Conservation (phyloP, 768 basidiomycete species). For the Mycena venus region DNA sequence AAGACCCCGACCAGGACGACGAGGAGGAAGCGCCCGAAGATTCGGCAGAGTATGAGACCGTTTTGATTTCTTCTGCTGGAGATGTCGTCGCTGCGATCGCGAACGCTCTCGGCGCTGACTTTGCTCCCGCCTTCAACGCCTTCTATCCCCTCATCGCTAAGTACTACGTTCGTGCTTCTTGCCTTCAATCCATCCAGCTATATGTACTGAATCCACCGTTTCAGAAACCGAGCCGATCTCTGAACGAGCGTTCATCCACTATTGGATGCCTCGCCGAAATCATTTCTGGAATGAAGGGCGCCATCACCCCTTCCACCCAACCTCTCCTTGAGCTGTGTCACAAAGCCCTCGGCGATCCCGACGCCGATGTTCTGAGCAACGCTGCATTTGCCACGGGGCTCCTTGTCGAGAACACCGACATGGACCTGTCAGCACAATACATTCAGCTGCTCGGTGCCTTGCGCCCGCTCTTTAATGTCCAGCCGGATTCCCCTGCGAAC, state of each 20-base stretch:
- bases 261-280: constrained; percentile 97
- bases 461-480: constrained; percentile 82
- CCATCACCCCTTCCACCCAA: constrained; percentile 88
- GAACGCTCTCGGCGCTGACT: constrained; percentile 86
- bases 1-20: constrained; percentile 94
- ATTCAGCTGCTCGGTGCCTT: constrained; percentile 82
- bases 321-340: constrained; percentile 88
- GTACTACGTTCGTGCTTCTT: constrained; percentile 78
- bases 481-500: constrained; percentile 72
- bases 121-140: constrained; percentile 82
- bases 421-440: constrained; percentile 88
- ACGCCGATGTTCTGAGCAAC: constrained; percentile 96
- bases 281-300: constrained; percentile 90
- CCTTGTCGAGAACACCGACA: constrained; percentile 86
- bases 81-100: constrained; percentile 95
- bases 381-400: constrained; percentile 95
- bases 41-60: constrained; percentile 96
- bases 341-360: constrained; percentile 83
- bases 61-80: constrained; percentile 92
- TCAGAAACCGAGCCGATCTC: constrained; percentile 87
- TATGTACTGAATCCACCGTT: constrained; percentile 4
- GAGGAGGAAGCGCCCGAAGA: constrained; percentile 88
- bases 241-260: constrained; percentile 92
- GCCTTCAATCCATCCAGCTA: not conserved
- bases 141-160: constrained; percentile 93